phyloP scores from a whole-genome alignment of 108 stramenopile species.

The Cafeteria roenbergensis region DNA sequence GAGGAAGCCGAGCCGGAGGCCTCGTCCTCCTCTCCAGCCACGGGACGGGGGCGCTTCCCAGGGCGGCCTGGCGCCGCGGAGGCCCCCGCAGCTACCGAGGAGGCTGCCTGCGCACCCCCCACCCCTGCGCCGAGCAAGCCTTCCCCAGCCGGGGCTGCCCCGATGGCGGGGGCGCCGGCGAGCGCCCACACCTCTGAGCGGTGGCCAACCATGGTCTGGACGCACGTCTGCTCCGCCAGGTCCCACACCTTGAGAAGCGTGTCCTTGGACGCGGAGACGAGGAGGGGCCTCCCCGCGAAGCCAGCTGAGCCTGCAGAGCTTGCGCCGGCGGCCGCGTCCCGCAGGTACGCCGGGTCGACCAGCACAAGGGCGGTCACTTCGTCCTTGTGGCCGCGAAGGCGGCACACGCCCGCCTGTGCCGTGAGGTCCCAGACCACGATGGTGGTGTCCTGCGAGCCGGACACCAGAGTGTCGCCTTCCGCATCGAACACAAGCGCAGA shows the following conservation, averaged over 20 bases:
- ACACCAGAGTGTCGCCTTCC: constrained; percentile 53
- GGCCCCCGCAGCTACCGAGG: background rate
- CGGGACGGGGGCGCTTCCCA: constrained; percentile 13
- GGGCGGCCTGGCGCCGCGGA: constrained; percentile 12
- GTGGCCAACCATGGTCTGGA: constrained; percentile 84
- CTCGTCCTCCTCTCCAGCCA: constrained; percentile 17
- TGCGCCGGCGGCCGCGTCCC: too few species aligned
- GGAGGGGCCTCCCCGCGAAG: background rate
- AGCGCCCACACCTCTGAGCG: constrained; percentile 58
- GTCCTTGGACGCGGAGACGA: constrained; percentile 70
- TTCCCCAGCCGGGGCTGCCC: background rate
- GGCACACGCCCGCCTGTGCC: constrained; percentile 73
- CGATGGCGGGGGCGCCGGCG: background rate
- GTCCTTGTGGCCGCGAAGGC: constrained; percentile 72
- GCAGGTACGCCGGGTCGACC: constrained; percentile 29
- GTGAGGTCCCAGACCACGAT: constrained; percentile 85
- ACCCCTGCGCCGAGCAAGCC: constrained; percentile 21
- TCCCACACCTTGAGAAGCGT: constrained; percentile 96
- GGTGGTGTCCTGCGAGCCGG: constrained; percentile 56
- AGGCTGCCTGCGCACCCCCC: background rate
- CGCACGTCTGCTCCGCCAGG: constrained; percentile 76
- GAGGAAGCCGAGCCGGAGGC: background rate
- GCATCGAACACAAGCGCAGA: constrained; percentile 16
- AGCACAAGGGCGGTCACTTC: constrained; percentile 74
- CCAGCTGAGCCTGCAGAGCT: too few species aligned